These are phyloP conservation scores for Yamadazyma phyllophila DNA, from an alignment of 805 yeast species.

Conservation along the genomic window DNA sequence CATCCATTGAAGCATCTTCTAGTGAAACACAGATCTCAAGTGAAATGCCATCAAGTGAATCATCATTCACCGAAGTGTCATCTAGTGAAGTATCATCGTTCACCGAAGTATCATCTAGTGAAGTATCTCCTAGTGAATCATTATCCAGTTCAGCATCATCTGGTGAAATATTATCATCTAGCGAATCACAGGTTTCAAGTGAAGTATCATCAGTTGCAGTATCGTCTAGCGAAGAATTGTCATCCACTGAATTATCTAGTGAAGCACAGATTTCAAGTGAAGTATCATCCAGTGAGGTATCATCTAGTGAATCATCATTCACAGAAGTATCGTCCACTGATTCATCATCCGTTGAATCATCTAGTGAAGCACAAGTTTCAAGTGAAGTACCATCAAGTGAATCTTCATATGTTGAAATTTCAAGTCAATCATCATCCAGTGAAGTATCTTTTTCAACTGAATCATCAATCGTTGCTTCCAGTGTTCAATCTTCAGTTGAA, in stretches of 20 bases:
- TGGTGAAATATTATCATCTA: no score
- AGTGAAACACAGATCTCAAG: background rate
- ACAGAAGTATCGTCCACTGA: no score
- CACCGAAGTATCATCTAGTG: background rate
- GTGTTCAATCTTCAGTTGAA: no score
- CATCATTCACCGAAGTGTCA: background rate
- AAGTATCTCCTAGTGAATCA: background rate
- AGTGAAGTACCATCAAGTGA: no score
- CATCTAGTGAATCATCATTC: no score
- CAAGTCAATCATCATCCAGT: no score
- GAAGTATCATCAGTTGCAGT: background rate
- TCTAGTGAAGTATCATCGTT: conserved; percentile 2
- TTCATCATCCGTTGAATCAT: no score
- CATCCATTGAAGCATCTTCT: background rate
- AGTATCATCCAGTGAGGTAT: background rate
- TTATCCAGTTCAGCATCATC: background rate
- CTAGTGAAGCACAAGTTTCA: no score
- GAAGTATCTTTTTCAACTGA: background rate
- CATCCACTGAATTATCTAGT: background rate
- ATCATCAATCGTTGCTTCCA: no score
- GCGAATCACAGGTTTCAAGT: background rate
- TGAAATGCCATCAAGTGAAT: background rate
- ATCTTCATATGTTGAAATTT: no score
- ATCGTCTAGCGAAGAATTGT: no score
- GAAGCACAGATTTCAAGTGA: background rate